Evolutionary conservation across 306 rosid genomes (phyloP).

Genomic region (Prunus mume): DNA sequence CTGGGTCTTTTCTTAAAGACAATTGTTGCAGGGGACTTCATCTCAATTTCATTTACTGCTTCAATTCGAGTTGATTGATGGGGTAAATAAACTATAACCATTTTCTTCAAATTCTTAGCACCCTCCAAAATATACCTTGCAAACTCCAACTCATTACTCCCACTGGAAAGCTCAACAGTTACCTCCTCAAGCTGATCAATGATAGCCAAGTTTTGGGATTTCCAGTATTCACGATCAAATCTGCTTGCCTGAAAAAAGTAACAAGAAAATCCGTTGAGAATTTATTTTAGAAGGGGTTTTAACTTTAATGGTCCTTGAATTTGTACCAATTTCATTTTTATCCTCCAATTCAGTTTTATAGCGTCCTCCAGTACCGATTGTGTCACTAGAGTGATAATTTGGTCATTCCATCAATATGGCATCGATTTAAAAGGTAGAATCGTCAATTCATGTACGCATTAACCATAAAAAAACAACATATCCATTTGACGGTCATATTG

Average conservation of each 20-base stretch:
- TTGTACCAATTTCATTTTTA: too few species aligned
- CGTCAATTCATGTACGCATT: too few species aligned
- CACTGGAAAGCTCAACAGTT: neutral
- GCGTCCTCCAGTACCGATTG: too few species aligned
- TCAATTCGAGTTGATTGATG: neutral
- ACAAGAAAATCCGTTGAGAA: neutral
- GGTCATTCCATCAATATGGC: too few species aligned
- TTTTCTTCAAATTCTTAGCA: neutral
- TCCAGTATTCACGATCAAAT: neutral
- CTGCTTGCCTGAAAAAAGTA: neutral
- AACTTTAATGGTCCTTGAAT: too few species aligned
- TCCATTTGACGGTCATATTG: too few species aligned
- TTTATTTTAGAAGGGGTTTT: too few species aligned
- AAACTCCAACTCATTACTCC: neutral
- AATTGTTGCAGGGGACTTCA: neutral
- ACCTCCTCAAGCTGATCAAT: neutral
- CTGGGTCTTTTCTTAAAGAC: neutral
- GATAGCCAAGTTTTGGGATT: neutral
- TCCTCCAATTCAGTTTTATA: too few species aligned
- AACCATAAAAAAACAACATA: too few species aligned
- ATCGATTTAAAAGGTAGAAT: too few species aligned
- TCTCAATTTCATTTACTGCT: neutral
- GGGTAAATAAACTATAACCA: neutral
- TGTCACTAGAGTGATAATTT: too few species aligned
- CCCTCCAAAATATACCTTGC: neutral